These are phyloP conservation scores for Botryotinia narcissicola DNA, from an alignment of 2,329 filamentous ascomycete genomes.

Conservation along the genomic window DNA sequence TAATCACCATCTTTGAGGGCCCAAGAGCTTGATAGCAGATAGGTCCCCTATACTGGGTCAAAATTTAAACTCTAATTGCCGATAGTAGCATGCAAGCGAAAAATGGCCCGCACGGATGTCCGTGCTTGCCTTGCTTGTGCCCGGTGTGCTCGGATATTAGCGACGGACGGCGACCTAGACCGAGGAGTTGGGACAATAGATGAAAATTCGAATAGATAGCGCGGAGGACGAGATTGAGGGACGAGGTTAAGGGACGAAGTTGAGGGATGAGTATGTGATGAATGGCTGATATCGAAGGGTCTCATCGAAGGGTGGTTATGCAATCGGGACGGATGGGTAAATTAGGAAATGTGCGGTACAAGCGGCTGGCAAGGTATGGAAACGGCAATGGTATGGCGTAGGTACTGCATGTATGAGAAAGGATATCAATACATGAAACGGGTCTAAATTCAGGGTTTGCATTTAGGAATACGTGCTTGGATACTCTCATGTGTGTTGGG, in stretches of 20 bases:
- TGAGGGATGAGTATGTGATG: background rate
- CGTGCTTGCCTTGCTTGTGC: background rate
- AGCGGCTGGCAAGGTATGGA: background rate
- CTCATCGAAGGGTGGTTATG: background rate
- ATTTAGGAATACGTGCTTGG: background rate
- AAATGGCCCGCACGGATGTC: background rate
- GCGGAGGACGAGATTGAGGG: background rate
- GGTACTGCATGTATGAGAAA: background rate
- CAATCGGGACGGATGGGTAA: background rate
- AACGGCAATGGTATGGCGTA: background rate
- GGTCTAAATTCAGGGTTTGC: background rate
- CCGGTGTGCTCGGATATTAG: background rate
- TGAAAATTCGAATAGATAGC: background rate
- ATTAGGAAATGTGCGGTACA: background rate
- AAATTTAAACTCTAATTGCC: background rate
- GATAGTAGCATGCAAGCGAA: background rate
- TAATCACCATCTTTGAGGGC: background rate
- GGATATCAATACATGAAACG: background rate
- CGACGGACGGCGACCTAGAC: background rate
- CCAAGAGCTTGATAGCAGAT: background rate
- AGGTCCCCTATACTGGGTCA: background rate
- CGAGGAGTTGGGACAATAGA: background rate
- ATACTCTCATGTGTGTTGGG: background rate
- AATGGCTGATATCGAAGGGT: background rate
- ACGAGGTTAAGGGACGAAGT: background rate